Conservation (phyloP, 768 basidiomycete species). For the Xerocomus potaroensis region DNA sequence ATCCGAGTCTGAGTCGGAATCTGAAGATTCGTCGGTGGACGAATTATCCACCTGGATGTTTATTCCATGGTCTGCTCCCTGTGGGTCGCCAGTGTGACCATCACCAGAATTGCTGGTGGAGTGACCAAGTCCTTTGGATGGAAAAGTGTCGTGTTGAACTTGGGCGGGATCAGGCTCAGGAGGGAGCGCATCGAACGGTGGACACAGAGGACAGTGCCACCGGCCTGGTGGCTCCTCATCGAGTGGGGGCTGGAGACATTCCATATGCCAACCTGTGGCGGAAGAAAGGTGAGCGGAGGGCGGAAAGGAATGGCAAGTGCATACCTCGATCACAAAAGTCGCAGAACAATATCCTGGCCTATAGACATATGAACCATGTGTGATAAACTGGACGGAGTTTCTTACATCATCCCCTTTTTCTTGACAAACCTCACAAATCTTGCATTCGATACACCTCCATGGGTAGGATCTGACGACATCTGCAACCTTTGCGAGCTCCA, state of each 20-base stretch:
- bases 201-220: slow-evolving; percentile 74
- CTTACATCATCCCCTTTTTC: slow-evolving; percentile 88
- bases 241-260: slow-evolving; percentile 73
- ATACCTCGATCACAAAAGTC: slow-evolving; percentile 90
- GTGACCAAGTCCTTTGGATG: slow-evolving; percentile 28
- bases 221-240: slow-evolving; percentile 66
- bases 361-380: slow-evolving; percentile 17
- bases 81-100: slow-evolving; percentile 26
- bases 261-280: slow-evolving; percentile 73
- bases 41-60: slow-evolving; percentile 35
- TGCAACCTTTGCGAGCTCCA: slow-evolving; percentile 57
- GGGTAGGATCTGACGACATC: slow-evolving; percentile 64
- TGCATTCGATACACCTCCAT: slow-evolving; percentile 92
- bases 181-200: slow-evolving; percentile 25
- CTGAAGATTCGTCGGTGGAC: slow-evolving; percentile 31
- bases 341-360: slow-evolving; percentile 85
- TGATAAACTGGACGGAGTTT: slow-evolving; percentile 16
- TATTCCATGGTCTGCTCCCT: slow-evolving; percentile 25
- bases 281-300: slow-evolving; percentile 1
- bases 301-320: slow-evolving; percentile 4
- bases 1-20: slow-evolving; percentile 30
- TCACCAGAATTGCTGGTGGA: slow-evolving; percentile 21
- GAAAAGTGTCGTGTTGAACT: slow-evolving; percentile 39
- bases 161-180: slow-evolving; percentile 2
- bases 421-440: slow-evolving; percentile 83